Conservation (phyloP, 2,329 filamentous ascomycete genomes). For the Bipolaris oryzae region DNA sequence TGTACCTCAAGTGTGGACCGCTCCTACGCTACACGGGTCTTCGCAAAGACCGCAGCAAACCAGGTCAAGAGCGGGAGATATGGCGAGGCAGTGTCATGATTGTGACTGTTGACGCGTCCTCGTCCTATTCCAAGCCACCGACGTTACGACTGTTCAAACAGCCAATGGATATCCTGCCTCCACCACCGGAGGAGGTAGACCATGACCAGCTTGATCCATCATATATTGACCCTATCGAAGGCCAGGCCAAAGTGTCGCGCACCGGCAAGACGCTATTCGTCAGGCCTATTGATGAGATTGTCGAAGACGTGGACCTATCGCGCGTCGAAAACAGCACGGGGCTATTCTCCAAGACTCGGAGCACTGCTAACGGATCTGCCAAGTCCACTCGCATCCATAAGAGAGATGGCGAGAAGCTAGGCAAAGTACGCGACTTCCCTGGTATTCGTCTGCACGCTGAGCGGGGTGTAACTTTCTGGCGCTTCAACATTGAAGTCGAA, state of each 20-base stretch:
- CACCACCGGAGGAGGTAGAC: constrained; percentile 73
- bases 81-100: constrained; percentile 98
- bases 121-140: constrained; percentile 79
- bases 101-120: constrained; percentile 83
- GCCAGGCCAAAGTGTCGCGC: constrained; percentile 82
- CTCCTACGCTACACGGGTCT: constrained; percentile 89
- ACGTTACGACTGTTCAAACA: constrained; percentile 85
- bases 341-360: constrained; percentile 74
- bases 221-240: constrained; percentile 87
- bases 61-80: constrained; percentile 68
- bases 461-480: constrained; percentile 91
- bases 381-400: constrained; percentile 56
- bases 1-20: constrained; percentile 90
- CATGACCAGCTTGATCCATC: constrained; percentile 71
- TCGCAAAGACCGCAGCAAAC: constrained; percentile 60
- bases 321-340: constrained; percentile 79
- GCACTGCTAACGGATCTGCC: constrained; percentile 48
- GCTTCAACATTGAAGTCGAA: constrained; percentile 94
- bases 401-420: constrained; percentile 78
- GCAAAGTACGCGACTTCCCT: constrained; percentile 81
- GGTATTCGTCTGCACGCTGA: constrained; percentile 84
- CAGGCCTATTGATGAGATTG: constrained; percentile 83
- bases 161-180: constrained; percentile 79
- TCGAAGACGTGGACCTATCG: constrained; percentile 79
- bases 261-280: constrained; percentile 88